Evolutionary conservation across 2,329 filamentous ascomycete genomes (phyloP).

Genomic region (Fusarium poae): DNA sequence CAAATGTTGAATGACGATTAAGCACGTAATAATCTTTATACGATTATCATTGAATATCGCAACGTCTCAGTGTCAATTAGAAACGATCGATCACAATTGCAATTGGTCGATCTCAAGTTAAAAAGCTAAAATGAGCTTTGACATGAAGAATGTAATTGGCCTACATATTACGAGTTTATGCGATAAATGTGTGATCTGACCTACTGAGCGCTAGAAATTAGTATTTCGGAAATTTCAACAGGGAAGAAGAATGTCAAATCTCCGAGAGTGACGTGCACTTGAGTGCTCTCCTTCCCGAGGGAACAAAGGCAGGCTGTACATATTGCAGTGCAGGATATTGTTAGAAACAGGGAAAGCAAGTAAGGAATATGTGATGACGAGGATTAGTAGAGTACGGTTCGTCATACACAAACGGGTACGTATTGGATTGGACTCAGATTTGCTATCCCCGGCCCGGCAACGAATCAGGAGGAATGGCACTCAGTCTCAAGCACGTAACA

Average conservation of each 20-base stretch:
- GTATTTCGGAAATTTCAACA: constrained; percentile 41
- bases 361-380: constrained; percentile 25
- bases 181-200: constrained; percentile 26
- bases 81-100: constrained; percentile 12
- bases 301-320: not conserved
- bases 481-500: constrained; percentile 14
- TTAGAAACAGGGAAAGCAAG: constrained; percentile 31
- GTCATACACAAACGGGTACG: not conserved
- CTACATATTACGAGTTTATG: not conserved
- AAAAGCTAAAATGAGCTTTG: constrained; percentile 25
- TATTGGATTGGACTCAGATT: constrained; percentile 11
- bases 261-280: constrained; percentile 40
- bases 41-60: not conserved
- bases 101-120: constrained; percentile 25
- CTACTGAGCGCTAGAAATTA: constrained; percentile 32
- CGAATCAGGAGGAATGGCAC: constrained; percentile 9
- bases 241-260: constrained; percentile 44
- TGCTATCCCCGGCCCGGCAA: constrained; percentile 27
- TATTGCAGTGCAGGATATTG: not conserved
- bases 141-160: constrained; percentile 36
- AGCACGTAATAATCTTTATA: not conserved
- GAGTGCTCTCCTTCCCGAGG: not conserved
- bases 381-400: not conserved
- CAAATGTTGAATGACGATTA: not conserved
- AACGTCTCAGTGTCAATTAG: constrained; percentile 7